Percentiles rank a stretch among this genome's conserved stretches.
These are phyloP conservation scores for Pelargonium nanum DNA, from an alignment of 345 rosid genomes.

Conservation along the genomic window DNA sequence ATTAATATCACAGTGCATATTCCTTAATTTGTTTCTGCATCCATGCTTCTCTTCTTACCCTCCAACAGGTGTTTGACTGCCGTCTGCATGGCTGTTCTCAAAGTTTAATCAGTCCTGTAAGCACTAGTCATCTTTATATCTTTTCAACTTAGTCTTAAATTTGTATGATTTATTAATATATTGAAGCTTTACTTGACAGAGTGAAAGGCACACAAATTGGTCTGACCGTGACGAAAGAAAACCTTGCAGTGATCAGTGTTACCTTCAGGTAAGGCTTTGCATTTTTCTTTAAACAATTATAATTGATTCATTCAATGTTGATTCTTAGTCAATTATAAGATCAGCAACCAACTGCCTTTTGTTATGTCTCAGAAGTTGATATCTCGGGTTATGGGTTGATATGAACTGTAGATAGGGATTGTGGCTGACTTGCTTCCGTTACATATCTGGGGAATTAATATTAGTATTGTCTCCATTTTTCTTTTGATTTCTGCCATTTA, in stretches of 20 bases:
- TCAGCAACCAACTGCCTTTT: not conserved
- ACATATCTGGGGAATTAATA: not conserved
- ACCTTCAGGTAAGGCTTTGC: slow-evolving; percentile 43
- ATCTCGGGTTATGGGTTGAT: not conserved
- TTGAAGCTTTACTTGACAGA: slow-evolving; percentile 41
- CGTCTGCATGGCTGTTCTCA: slow-evolving; percentile 99
- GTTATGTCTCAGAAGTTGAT: not conserved
- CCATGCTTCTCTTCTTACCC: slow-evolving; percentile 17
- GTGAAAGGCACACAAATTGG: slow-evolving; percentile 73
- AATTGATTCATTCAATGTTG: too few relatives aligned
- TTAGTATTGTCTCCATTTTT: not conserved
- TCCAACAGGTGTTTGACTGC: slow-evolving; percentile 85
- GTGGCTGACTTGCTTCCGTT: not conserved
- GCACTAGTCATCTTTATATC: slow-evolving; percentile 16
- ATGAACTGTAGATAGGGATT: not conserved
- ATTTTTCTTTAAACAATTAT: not conserved
- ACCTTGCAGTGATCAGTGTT: slow-evolving; percentile 84
- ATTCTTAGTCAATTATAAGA: too few relatives aligned
- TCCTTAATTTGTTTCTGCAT: slow-evolving; percentile 5
- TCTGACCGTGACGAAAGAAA: slow-evolving; percentile 72
- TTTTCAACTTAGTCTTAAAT: slow-evolving; percentile 4
- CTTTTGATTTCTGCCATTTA: not conserved
- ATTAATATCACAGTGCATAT: not conserved
- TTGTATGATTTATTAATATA: slow-evolving; percentile 17
- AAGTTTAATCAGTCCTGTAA: slow-evolving; percentile 70